A percentile compares a stretch with the other conserved stretches of the same genome.
Evolutionary conservation across 2,329 filamentous ascomycete species (phyloP).

Genomic region (Epichloe gansuensis): DNA sequence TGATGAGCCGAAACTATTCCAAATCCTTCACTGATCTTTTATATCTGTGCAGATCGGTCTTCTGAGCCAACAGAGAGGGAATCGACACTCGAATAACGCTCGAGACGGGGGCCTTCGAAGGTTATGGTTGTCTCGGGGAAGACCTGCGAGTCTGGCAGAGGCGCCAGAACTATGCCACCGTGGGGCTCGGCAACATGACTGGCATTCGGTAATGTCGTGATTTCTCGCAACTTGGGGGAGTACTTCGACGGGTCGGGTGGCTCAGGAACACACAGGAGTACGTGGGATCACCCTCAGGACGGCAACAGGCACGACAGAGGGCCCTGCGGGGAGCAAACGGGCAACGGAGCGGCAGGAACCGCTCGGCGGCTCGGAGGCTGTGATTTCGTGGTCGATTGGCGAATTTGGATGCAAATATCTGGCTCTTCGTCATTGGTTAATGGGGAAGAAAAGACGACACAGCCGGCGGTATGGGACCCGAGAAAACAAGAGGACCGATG

Average conservation of each 20-base stretch:
- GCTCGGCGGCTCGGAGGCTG: conserved; percentile 2
- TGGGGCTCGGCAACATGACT: conserved; percentile 35
- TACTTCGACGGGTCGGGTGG: not conserved
- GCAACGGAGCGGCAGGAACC: conserved; percentile 6
- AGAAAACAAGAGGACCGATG: conserved; percentile 1
- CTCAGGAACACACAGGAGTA: conserved; percentile 1
- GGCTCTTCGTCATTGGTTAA: not conserved
- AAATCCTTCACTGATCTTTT: not conserved
- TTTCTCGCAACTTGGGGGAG: conserved; percentile 12
- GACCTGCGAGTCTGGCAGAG: conserved; percentile 29
- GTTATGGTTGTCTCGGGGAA: conserved; percentile 5
- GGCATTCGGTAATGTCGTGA: conserved; percentile 17
- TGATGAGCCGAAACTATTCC: conserved; percentile 11
- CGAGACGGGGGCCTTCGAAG: not conserved
- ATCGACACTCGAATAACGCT: not conserved
- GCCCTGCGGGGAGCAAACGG: conserved; percentile 6
- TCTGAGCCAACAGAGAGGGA: not conserved
- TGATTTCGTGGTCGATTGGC: conserved; percentile 2
- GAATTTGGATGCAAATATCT: not conserved
- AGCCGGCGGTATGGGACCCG: not conserved
- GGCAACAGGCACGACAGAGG: not conserved
- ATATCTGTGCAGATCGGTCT: not conserved
- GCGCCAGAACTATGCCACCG: conserved; percentile 34
- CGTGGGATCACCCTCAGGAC: not conserved
- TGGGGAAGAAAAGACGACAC: not conserved